Evolutionary conservation across 2,329 filamentous ascomycete species (phyloP).

Genomic region (Penicillium sp.): DNA sequence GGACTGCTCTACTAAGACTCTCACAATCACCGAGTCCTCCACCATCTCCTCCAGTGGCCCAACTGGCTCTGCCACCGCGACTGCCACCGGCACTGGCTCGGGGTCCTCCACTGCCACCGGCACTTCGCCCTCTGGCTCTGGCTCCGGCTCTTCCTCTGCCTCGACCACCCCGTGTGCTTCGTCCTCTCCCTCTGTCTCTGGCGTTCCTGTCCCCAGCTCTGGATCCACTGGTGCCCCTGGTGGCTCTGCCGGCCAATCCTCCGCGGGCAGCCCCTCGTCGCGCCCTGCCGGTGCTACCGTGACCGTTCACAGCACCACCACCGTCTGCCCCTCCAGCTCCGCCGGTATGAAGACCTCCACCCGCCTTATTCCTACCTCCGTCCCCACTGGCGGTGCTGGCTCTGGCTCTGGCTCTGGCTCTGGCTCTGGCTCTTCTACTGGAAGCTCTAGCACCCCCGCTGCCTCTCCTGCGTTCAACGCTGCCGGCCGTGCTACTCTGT

Average conservation of each 20-base stretch:
- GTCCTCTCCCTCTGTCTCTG: neutral
- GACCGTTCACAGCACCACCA: slow-evolving; percentile 9
- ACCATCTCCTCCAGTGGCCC: neutral
- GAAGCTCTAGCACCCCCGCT: slow-evolving; percentile 5
- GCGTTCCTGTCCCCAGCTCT: neutral
- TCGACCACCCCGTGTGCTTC: neutral
- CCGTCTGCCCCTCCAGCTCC: slow-evolving; percentile 12
- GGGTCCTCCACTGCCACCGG: neutral
- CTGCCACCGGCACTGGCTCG: neutral
- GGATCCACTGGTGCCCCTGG: slow-evolving; percentile 8
- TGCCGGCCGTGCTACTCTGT: slow-evolving; percentile 28
- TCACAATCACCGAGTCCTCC: slow-evolving; percentile 4
- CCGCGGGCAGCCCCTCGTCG: neutral
- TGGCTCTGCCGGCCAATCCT: neutral
- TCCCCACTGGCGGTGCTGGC: slow-evolving; percentile 13
- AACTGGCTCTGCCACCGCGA: slow-evolving; percentile 11
- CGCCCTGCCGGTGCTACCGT: neutral
- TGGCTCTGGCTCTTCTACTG: neutral
- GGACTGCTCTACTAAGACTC: slow-evolving; percentile 6
- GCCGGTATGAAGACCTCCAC: slow-evolving; percentile 10
- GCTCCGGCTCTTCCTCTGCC: neutral
- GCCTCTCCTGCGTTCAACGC: slow-evolving; percentile 25
- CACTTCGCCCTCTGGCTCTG: slow-evolving; percentile 1
- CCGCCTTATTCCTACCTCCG: slow-evolving; percentile 3
- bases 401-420: neutral